Evolutionary conservation across 208 protist genomes (phyloP).

Genomic region (Naegleria fowleri): DNA sequence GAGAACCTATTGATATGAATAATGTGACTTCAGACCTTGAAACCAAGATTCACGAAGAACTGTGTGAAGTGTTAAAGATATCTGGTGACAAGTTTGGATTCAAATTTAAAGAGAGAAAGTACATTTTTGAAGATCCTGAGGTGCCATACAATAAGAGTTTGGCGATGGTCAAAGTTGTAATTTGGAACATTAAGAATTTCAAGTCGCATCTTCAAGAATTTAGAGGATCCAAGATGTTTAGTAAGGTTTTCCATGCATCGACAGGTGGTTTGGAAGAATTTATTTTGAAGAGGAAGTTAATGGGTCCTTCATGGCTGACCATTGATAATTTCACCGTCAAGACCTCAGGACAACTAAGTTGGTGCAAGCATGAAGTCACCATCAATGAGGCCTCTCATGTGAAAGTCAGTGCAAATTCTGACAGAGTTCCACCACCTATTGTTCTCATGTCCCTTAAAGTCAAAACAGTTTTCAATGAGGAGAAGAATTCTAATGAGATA

Average conservation of each 20-base stretch:
- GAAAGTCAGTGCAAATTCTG: conserved; percentile 25
- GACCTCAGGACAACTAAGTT: conserved; percentile 41
- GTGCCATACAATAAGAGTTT: conserved; percentile 64
- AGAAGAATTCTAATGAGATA: conserved; percentile 74
- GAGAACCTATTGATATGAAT: background rate
- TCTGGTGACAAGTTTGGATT: conserved; percentile 52
- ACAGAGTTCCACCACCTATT: conserved; percentile 58
- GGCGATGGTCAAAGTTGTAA: conserved; percentile 73
- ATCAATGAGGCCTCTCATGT: conserved; percentile 66
- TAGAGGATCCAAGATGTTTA: conserved; percentile 33
- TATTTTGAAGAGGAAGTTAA: conserved; percentile 80
- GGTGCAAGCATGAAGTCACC: conserved; percentile 69
- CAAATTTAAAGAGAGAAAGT: conserved; percentile 77
- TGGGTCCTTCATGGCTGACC: conserved; percentile 82
- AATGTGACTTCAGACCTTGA: background rate
- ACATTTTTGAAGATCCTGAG: conserved; percentile 74
- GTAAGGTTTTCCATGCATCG: conserved; percentile 66
- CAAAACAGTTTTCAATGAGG: conserved; percentile 71
- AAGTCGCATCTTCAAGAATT: conserved; percentile 36
- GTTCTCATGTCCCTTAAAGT: conserved; percentile 73
- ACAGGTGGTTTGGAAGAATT: conserved; percentile 80
- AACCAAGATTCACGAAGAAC: background rate
- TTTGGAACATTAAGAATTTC: conserved; percentile 60
- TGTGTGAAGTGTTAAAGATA: background rate
- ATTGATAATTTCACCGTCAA: conserved; percentile 46